Base-by-base conservation (phyloP, 441 rosid genomes). In the Gossypium schwendimanii region DNA sequence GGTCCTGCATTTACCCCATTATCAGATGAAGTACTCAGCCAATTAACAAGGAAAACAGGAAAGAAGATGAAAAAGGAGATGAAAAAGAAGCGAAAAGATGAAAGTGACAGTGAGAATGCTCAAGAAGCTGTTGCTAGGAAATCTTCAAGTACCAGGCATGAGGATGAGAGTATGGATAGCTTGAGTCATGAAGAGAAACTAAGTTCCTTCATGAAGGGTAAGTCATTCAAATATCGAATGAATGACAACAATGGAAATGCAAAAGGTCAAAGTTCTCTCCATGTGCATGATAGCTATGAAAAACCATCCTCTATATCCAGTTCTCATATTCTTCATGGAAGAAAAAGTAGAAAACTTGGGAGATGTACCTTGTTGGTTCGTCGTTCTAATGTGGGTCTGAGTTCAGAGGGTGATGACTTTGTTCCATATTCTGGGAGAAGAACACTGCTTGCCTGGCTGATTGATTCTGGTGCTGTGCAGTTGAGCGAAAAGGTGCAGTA, bases 361-460 rank as follows among this genome's bases (percentile, higher is more conserved):
- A 83, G 96, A 79, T 95, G 96, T 80, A 91, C 96, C 58, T 80
- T 95, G 85, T 78, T 89, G 88, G 90, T 90, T 28, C 93, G 99
- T 41, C 80, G 84, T 76, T 87, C 97, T 63, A 84, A 81, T 67
- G 85, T 79, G 71, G 87, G 89, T 54, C 77, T 72, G 72, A 88
- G 82, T 76, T 83, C 89, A 58, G 98, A 86, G 17, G 63, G 76
- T 81, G 92, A 87, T 63, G 96, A 91, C 31, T 95, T 90, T 81
- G 88, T 87, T 82, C 91, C 97, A 45, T 91, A 87, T 78, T 65
- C 89, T 70, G 99, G 95, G 17, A 92, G 88, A 78, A 83, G 90
- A 74, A 92, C 99, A 61, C 58, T 95, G 70, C 93, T 95, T 73
- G 87, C 97, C 20, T 95, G 97, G 97, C 81, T 95, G 81, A 86